Conservation (phyloP, 345 rosid species). For the Eutrema japonicum region DNA sequence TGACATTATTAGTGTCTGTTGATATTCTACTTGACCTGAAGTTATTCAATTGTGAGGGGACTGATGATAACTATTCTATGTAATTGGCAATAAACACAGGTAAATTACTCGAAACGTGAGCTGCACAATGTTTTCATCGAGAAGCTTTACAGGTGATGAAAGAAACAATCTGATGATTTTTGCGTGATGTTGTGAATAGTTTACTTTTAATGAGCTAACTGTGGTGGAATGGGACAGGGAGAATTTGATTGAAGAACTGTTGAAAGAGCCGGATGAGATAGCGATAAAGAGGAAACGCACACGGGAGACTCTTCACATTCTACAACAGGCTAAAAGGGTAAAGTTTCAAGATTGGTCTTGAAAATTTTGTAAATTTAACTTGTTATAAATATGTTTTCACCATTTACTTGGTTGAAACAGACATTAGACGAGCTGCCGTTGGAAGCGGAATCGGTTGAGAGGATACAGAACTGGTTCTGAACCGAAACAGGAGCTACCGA, state of each 20-base stretch:
- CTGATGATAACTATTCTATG: slow-evolving; percentile 10
- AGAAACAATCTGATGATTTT: background rate
- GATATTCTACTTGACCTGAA: too few species aligned
- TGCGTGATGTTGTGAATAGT: background rate
- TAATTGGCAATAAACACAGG: slow-evolving; percentile 52
- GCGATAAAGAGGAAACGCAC: slow-evolving; percentile 81
- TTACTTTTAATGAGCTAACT: background rate
- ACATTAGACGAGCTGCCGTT: slow-evolving; percentile 88
- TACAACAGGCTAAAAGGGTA: slow-evolving; percentile 87
- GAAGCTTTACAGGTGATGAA: slow-evolving; percentile 83
- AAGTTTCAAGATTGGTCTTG: slow-evolving; percentile 28
- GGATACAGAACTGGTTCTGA: slow-evolving; percentile 71
- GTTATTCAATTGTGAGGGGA: background rate
- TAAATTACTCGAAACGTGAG: slow-evolving; percentile 87
- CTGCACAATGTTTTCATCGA: slow-evolving; percentile 90
- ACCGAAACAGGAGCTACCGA: slow-evolving; percentile 7
- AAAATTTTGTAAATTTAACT: background rate
- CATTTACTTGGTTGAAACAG: slow-evolving; percentile 44
- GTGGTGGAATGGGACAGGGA: slow-evolving; percentile 57
- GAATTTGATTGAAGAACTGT: slow-evolving; percentile 88
- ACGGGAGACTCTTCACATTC: slow-evolving; percentile 72
- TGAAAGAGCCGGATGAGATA: slow-evolving; percentile 91
- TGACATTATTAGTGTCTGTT: background rate
- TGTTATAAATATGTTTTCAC: background rate
- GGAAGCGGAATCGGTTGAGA: slow-evolving; percentile 87